Evolutionary conservation across 768 basidiomycete genomes (phyloP).

Genomic region (Dioszegia aurantiaca): DNA sequence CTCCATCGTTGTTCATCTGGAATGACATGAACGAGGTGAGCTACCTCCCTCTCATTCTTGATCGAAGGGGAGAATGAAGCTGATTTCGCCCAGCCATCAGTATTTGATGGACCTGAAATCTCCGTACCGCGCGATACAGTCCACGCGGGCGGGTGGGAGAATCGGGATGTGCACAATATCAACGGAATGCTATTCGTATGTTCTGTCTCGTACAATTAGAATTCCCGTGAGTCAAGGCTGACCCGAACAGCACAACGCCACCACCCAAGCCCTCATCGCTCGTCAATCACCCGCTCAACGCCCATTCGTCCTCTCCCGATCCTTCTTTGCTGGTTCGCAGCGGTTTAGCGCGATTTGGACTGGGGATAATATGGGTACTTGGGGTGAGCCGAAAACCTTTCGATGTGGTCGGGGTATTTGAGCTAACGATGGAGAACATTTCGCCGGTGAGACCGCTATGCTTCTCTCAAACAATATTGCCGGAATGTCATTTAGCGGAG

Average conservation of each 20-base stretch:
- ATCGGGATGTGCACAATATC: conserved; percentile 94
- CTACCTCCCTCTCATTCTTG: not conserved
- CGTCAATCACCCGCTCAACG: conserved; percentile 74
- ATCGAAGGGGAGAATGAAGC: not conserved
- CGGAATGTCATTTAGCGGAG: conserved; percentile 86
- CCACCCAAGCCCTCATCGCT: conserved; percentile 70
- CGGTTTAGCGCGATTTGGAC: conserved; percentile 98
- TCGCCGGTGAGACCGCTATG: conserved; percentile 91
- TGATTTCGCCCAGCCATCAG: conserved; percentile 66
- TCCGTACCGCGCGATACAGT: conserved; percentile 71
- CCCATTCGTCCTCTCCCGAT: conserved; percentile 91
- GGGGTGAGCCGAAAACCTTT: conserved; percentile 59
- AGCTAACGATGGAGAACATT: too few relatives aligned
- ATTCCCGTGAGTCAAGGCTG: not conserved
- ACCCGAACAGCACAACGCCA: conserved; percentile 69
- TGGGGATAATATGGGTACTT: conserved; percentile 93
- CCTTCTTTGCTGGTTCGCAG: conserved; percentile 94
- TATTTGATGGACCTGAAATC: conserved; percentile 99
- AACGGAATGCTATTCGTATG: conserved; percentile 81
- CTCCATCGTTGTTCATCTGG: conserved; percentile 86
- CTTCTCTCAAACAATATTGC: conserved; percentile 80
- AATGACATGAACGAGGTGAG: conserved; percentile 98
- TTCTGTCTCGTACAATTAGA: too few relatives aligned
- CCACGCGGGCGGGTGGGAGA: conserved; percentile 94
- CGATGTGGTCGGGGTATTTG: too few relatives aligned